Base-by-base conservation (phyloP, 768 basidiomycete genomes). In the Termitomyces sp. region DNA sequence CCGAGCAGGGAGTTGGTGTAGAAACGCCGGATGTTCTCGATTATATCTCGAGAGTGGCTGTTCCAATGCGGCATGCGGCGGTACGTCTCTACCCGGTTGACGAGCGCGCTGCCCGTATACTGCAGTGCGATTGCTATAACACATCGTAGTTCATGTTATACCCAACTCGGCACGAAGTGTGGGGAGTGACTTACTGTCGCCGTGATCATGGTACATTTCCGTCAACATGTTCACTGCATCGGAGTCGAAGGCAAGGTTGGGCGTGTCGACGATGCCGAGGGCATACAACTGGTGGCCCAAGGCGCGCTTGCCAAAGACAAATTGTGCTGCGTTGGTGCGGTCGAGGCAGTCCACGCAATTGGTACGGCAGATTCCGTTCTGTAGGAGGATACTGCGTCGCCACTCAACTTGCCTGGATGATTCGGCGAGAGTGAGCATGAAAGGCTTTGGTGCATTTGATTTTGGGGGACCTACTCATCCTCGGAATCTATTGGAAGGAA, bases 271-370 rank as follows among this genome's bases (percentile, higher is more conserved):
- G 16, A 98, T 80, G 0, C 97, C 97, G 4, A 99, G 83, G 0
- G 95, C 95, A 68, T 96, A 92, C 8, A 99, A 78, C 68, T 99
- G 97, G 70, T 98, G 95, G 0, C 95, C 95, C 17, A 99, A 76
- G 0, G 91, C 97, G 21, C 91, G 86, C 70, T 97, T 96, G 2
- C 94, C 97, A 58, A 98, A 95, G 1, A 96, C 93, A 66, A 98
- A 98, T 66, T 98, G 95, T 0, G 93, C 94, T 3, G 94, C 93
- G 64, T 98, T 98, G 4, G 96, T 98, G 11, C 96, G 85, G 70
- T 97, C 95, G 14, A 99, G 75, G 66, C 96, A 99, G 66, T 99
- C 96, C 0, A 99, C 95, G 65, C 97, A 99, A 66, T 99, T 99
- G 0, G 87, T 94, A 16, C 97, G 82, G 58, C 92, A 91, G 27